Conservation (phyloP, 768 basidiomycete species). For the Tubosaeta brunneosetosa region DNA sequence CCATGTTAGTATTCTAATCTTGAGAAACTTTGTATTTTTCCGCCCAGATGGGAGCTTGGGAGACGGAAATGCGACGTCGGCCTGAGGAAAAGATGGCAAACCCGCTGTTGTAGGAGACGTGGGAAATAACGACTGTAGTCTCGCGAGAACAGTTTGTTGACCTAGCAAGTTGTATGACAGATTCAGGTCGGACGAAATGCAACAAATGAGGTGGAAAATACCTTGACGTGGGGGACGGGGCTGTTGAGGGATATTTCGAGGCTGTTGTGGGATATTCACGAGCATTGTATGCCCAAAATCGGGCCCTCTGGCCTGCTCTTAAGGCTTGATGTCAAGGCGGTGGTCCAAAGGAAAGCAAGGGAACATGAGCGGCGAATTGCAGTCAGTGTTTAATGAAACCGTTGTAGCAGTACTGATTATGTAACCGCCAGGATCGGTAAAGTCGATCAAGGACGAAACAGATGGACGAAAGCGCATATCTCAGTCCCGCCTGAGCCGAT, state of each 20-base stretch:
- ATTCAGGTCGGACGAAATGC: conserved; percentile 6
- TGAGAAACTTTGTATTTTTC: conserved; percentile 44
- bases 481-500: not conserved
- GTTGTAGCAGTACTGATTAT: conserved; percentile 23
- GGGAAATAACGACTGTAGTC: conserved; percentile 51
- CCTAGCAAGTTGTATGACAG: conserved; percentile 14
- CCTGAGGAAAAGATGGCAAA: conserved; percentile 18
- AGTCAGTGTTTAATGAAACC: conserved; percentile 14
- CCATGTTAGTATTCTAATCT: conserved; percentile 71
- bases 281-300: conserved; percentile 19
- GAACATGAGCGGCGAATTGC: conserved; percentile 22
- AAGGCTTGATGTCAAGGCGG: conserved; percentile 25
- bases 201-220: conserved; percentile 3
- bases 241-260: conserved; percentile 14
- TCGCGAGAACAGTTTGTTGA: conserved; percentile 42
- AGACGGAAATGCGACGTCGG: conserved; percentile 19
- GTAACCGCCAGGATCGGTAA: conserved; percentile 8
- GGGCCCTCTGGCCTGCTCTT: conserved; percentile 27
- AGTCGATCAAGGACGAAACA: not conserved
- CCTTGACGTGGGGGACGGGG: conserved; percentile 18
- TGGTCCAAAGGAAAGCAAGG: conserved; percentile 16
- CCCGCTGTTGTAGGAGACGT: conserved; percentile 25
- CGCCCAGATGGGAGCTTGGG: conserved; percentile 21
- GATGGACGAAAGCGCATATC: not conserved
- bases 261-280: conserved; percentile 16